Percentiles rank a stretch among this genome's conserved stretches.
Conservation (phyloP, 768 basidiomycete species). For the Boletales sp. region DNA sequence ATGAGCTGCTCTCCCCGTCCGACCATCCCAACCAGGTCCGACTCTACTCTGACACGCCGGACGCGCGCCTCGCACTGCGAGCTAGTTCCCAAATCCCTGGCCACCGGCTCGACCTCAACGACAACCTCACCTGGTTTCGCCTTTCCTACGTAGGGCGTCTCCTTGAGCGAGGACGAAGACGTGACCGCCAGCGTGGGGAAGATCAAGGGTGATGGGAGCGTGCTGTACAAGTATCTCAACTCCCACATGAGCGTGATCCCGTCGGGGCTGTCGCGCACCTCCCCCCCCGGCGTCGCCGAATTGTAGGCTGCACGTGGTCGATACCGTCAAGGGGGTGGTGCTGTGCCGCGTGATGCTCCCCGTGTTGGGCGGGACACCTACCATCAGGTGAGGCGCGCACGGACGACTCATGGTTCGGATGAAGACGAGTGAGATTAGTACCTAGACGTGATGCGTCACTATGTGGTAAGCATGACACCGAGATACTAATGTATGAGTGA, state of each 20-base stretch:
- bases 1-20: not conserved
- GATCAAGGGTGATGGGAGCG: constrained; percentile 82
- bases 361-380: constrained; percentile 21
- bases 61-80: constrained; percentile 55
- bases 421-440: no score
- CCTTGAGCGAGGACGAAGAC: constrained; percentile 53
- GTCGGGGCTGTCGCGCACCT: constrained; percentile 38
- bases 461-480: no score
- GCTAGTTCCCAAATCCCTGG: constrained; percentile 52
- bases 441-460: no score
- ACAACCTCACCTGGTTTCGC: constrained; percentile 41
- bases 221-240: constrained; percentile 93
- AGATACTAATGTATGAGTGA: no score
- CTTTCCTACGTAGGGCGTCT: constrained; percentile 62
- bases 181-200: constrained; percentile 65
- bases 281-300: constrained; percentile 15
- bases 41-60: constrained; percentile 62
- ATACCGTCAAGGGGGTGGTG: constrained; percentile 71
- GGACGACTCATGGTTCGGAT: no score
- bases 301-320: constrained; percentile 74
- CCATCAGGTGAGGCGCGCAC: no score
- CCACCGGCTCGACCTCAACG: constrained; percentile 45
- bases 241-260: constrained; percentile 68
- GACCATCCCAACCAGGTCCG: constrained; percentile 41
- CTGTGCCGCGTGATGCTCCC: constrained; percentile 65